Evolutionary conservation across 805 yeast genomes (phyloP).

Genomic region (Metschnikowia corniflorae): DNA sequence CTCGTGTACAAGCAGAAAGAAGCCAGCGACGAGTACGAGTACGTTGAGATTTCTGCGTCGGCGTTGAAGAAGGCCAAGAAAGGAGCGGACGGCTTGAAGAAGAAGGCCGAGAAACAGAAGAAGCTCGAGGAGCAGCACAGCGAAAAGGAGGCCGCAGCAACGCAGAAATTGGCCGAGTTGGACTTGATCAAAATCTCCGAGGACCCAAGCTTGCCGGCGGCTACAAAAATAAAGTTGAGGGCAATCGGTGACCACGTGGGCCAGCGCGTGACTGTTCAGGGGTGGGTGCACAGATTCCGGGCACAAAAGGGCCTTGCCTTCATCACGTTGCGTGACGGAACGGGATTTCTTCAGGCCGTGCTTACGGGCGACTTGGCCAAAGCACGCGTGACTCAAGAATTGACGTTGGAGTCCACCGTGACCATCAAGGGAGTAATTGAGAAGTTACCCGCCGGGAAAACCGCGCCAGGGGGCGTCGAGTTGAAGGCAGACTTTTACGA

Average conservation of each 20-base stretch:
- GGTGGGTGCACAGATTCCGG: conserved; percentile 97
- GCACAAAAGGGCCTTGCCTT: conserved; percentile 89
- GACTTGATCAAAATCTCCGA: conserved; percentile 66
- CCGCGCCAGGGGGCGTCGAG: conserved; percentile 98
- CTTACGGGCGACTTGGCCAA: conserved; percentile 88
- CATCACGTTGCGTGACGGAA: conserved; percentile 90
- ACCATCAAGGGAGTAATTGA: conserved; percentile 74
- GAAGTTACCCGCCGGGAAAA: conserved; percentile 90
- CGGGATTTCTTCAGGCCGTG: conserved; percentile 86
- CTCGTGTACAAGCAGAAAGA: conserved; percentile 59
- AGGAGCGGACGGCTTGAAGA: conserved; percentile 88
- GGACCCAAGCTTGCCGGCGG: conserved; percentile 69
- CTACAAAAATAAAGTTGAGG: conserved; percentile 64
- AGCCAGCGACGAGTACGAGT: conserved; percentile 48
- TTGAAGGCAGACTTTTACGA: conserved; percentile 86
- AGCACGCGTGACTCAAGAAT: conserved; percentile 77
- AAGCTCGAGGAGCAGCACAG: conserved; percentile 59
- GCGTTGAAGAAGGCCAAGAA: conserved; percentile 95
- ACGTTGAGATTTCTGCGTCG: conserved; percentile 77
- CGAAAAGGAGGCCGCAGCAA: conserved; percentile 54
- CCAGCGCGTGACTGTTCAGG: conserved; percentile 72
- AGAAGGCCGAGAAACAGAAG: conserved; percentile 68
- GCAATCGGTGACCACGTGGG: conserved; percentile 54
- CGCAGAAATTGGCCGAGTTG: conserved; percentile 73
- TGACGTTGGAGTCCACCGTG: conserved; percentile 87